A percentile compares a stretch with the other conserved stretches of the same genome.
These are phyloP conservation scores for Penicillium arizonense DNA, from an alignment of 495 filamentous ascomycete genomes.

Conservation along the genomic window DNA sequence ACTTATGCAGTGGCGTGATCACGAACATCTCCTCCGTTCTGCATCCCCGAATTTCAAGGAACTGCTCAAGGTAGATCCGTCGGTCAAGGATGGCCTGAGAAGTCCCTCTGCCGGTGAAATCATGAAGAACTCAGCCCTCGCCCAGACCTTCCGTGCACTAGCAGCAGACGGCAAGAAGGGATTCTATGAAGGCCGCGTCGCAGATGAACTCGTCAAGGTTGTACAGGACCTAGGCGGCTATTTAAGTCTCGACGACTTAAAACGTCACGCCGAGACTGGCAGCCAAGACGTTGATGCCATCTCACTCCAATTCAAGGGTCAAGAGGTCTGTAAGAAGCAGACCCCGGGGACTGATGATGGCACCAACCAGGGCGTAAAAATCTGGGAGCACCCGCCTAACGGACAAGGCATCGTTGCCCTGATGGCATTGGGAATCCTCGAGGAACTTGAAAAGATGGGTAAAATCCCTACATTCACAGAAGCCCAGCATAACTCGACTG, in stretches of 20 bases:
- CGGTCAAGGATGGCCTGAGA: constrained; percentile 62
- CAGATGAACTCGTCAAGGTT: constrained; percentile 74
- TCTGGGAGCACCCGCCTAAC: constrained; percentile 98
- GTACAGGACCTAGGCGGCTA: constrained; percentile 73
- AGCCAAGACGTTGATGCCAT: constrained; percentile 81
- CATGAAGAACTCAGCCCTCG: constrained; percentile 79
- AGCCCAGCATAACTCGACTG: constrained; percentile 70
- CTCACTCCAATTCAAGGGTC: constrained; percentile 71
- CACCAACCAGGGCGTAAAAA: constrained; percentile 60
- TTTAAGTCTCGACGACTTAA: constrained; percentile 76
- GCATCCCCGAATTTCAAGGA: constrained; percentile 83
- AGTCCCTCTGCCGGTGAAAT: constrained; percentile 83
- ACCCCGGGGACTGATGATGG: constrained; percentile 40
- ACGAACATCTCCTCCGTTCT: constrained; percentile 57
- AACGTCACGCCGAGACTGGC: constrained; percentile 67
- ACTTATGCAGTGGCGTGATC: constrained; percentile 59
- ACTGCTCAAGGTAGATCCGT: constrained; percentile 73
- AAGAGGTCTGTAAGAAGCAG: constrained; percentile 55
- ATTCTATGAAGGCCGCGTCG: constrained; percentile 86
- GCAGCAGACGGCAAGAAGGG: constrained; percentile 81
- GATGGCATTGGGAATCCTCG: constrained; percentile 88
- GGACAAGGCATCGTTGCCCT: constrained; percentile 94
- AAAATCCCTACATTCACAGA: constrained; percentile 65
- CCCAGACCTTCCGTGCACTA: constrained; percentile 75
- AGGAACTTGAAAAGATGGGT: constrained; percentile 70